Evolutionary conservation across 768 basidiomycete species (phyloP).

Genomic region (Mycena floridula): DNA sequence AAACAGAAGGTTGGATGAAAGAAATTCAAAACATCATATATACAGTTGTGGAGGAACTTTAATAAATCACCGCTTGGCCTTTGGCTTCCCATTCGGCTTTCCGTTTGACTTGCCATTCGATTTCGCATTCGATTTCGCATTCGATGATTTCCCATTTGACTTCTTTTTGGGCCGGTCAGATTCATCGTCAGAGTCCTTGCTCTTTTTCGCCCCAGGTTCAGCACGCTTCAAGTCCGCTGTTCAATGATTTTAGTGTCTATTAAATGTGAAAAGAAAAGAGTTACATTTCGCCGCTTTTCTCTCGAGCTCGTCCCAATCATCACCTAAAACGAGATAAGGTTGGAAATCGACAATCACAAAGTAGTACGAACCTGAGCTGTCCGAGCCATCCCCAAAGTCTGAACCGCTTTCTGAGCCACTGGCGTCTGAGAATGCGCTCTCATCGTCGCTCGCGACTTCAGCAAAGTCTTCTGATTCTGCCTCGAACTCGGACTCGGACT

Average conservation of each 20-base stretch:
- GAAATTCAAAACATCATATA: not conserved
- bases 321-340: conserved; percentile 38
- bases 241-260: not conserved
- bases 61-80: not conserved
- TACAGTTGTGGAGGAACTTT: not conserved
- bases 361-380: conserved; percentile 53
- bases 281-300: conserved; percentile 83
- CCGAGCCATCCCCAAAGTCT: conserved; percentile 48
- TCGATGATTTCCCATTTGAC: conserved; percentile 13
- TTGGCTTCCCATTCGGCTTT: conserved; percentile 15
- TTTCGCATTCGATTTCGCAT: conserved; percentile 20
- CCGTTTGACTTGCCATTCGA: conserved; percentile 22
- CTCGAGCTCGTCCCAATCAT: conserved; percentile 96
- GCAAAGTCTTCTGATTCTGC: conserved; percentile 50
- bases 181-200: conserved; percentile 24
- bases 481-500: conserved; percentile 41
- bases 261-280: conserved; percentile 6
- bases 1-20: not conserved
- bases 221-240: conserved; percentile 27
- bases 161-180: conserved; percentile 25
- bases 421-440: conserved; percentile 62
- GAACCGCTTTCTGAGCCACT: conserved; percentile 67
- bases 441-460: conserved; percentile 49
- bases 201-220: conserved; percentile 9
- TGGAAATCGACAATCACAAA: not conserved